Percentiles rank a stretch among this genome's conserved stretches.
These are phyloP conservation scores for Venturia pyrina DNA, from an alignment of 2,329 filamentous ascomycete genomes.

Conservation along the genomic window DNA sequence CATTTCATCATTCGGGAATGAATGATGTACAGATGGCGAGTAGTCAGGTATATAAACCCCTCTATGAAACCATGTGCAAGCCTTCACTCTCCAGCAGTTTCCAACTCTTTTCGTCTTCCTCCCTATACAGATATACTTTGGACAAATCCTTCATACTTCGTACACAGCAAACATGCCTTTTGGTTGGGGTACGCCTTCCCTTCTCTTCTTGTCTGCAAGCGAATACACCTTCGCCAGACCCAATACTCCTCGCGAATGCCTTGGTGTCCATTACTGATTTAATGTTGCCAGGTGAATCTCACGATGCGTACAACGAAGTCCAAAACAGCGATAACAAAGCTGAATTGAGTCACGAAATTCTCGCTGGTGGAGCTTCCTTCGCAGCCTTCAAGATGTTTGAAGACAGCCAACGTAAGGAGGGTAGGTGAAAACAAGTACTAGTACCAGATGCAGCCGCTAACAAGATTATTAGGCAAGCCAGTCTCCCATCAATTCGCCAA, in stretches of 20 bases:
- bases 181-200: constrained; percentile 1
- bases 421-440: constrained; percentile 29
- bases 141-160: neutral
- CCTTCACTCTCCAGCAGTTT: too few relatives aligned
- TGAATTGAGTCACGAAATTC: constrained; percentile 60
- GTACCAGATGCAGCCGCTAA: neutral
- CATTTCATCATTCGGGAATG: neutral
- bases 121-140: neutral
- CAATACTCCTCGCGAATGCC: neutral
- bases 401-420: constrained; percentile 61
- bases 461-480: constrained; percentile 45
- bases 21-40: neutral
- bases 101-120: neutral
- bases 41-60: neutral
- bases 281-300: constrained; percentile 35
- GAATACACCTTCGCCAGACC: neutral
- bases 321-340: constrained; percentile 40
- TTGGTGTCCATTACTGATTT: neutral
- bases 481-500: constrained; percentile 69
- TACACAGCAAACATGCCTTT: neutral
- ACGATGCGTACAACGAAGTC: constrained; percentile 45
- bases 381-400: constrained; percentile 73
- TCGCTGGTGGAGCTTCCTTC: constrained; percentile 69
- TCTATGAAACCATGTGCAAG: neutral
- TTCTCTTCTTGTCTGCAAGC: neutral